Evolutionary conservation across 2,329 filamentous ascomycete genomes (phyloP).

Genomic region (Pseudogymnoascus destructans): DNA sequence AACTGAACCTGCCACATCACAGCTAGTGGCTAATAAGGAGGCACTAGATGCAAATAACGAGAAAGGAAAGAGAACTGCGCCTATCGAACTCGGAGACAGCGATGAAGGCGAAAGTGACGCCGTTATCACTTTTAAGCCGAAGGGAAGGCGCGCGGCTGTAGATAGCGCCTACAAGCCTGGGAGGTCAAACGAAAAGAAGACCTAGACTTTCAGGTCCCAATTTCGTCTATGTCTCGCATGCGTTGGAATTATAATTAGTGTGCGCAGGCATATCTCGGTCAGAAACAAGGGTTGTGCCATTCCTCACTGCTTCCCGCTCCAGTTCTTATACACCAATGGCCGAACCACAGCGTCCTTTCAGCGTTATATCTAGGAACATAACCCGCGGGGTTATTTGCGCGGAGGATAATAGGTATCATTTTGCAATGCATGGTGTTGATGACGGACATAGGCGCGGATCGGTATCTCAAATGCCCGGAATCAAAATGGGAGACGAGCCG

Average conservation of each 20-base stretch:
- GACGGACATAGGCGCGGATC: not conserved
- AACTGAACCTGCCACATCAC: not conserved
- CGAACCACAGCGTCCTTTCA: not conserved
- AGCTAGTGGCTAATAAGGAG: not conserved
- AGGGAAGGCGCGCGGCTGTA: too few species aligned
- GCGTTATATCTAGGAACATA: not conserved
- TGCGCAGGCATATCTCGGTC: not conserved
- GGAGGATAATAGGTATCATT: not conserved
- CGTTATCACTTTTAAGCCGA: too few species aligned
- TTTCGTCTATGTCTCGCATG: too few species aligned
- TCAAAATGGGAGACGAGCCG: not conserved
- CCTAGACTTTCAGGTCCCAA: too few species aligned
- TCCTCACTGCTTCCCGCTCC: not conserved
- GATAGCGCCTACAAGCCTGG: too few species aligned
- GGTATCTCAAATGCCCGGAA: too few species aligned
- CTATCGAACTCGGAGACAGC: not conserved
- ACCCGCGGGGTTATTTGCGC: not conserved
- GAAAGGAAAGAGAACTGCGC: not conserved
- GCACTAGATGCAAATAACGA: not conserved
- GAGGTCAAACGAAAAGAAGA: too few species aligned
- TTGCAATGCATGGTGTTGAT: not conserved
- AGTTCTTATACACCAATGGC: not conserved
- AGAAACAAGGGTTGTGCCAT: not conserved
- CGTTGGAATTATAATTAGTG: not conserved
- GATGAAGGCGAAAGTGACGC: not conserved